Conservation (phyloP, 202 grass and related monocot species). For the Zizania palustris region DNA sequence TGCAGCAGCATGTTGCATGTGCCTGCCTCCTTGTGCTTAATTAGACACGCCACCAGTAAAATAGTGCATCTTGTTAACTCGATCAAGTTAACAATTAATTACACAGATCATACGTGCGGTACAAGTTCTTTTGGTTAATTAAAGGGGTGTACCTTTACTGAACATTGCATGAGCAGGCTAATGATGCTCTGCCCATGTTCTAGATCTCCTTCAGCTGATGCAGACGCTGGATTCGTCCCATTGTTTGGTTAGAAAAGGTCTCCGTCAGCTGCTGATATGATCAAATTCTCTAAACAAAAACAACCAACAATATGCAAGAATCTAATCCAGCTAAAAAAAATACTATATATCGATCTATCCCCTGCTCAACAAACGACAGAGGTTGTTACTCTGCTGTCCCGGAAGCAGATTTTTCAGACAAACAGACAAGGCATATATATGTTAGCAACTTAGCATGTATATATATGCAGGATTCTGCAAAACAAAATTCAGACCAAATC, state of each 20-base stretch:
- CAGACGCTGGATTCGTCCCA: not conserved
- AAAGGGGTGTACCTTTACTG: not conserved
- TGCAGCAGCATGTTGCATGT: slow-evolving; percentile 36
- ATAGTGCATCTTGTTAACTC: slow-evolving; percentile 13
- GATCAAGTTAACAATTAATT: slow-evolving; percentile 2
- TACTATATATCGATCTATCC: not conserved
- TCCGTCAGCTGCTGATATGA: not conserved
- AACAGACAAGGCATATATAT: not conserved
- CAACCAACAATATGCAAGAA: slow-evolving; percentile 32
- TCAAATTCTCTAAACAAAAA: slow-evolving; percentile 3
- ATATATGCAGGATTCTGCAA: not conserved
- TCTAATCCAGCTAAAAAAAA: not conserved
- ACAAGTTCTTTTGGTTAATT: slow-evolving; percentile 33
- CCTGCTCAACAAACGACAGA: not conserved
- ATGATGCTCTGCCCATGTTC: slow-evolving; percentile 33
- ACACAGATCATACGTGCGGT: slow-evolving; percentile 11
- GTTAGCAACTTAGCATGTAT: not conserved
- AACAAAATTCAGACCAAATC: too few species aligned
- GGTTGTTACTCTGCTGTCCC: not conserved
- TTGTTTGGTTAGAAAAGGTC: not conserved
- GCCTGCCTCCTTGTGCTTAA: slow-evolving; percentile 27
- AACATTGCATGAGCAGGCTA: slow-evolving; percentile 24
- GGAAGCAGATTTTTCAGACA: not conserved
- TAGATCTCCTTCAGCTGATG: slow-evolving; percentile 32
- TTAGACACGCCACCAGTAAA: slow-evolving; percentile 33